These are phyloP conservation scores for Dactylella cylindrospora DNA, from an alignment of 2,329 filamentous ascomycete genomes.

Conservation along the genomic window DNA sequence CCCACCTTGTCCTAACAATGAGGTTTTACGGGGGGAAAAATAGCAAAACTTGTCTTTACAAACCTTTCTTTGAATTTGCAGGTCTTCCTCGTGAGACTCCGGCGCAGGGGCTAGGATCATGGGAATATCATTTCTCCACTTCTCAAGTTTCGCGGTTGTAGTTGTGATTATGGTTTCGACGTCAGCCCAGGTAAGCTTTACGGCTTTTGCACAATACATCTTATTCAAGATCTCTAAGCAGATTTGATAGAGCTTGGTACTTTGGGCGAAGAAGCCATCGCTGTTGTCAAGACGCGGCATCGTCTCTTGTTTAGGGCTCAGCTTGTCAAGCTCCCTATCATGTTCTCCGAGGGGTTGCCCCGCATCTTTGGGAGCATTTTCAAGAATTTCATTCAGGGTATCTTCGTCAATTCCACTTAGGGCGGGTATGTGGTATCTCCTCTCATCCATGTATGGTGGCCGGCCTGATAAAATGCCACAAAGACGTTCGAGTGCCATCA, in stretches of 20 bases:
- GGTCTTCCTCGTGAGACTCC: conserved; percentile 8
- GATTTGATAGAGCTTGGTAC: conserved; percentile 48
- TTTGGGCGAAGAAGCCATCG: conserved; percentile 47
- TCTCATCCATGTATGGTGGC: conserved; percentile 46
- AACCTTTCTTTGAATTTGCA: conserved; percentile 41
- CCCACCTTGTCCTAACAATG: conserved; percentile 7
- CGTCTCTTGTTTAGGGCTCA: conserved; percentile 4
- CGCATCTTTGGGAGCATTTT: conserved; percentile 4
- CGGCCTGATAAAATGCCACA: conserved; percentile 47
- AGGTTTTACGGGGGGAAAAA: not conserved
- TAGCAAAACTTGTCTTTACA: conserved; percentile 15
- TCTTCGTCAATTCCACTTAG: conserved; percentile 32
- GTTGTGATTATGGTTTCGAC: conserved; percentile 44
- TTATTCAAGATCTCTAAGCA: conserved; percentile 44
- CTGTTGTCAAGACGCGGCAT: conserved; percentile 23
- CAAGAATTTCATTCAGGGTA: conserved; percentile 19
- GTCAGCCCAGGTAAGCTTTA: conserved; percentile 47
- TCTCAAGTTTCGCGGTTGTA: conserved; percentile 23
- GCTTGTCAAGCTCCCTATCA: conserved; percentile 1
- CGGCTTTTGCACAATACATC: conserved; percentile 48
- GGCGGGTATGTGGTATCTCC: conserved; percentile 26
- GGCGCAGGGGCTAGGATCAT: conserved; percentile 16
- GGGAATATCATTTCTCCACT: conserved; percentile 23
- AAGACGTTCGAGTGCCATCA: conserved; percentile 46
- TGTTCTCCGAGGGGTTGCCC: no score